Percentiles rank a stretch among this genome's conserved stretches.
These are phyloP conservation scores for Testicularia cyperi DNA, from an alignment of 1,284 basidiomycete species.

Conservation along the genomic window DNA sequence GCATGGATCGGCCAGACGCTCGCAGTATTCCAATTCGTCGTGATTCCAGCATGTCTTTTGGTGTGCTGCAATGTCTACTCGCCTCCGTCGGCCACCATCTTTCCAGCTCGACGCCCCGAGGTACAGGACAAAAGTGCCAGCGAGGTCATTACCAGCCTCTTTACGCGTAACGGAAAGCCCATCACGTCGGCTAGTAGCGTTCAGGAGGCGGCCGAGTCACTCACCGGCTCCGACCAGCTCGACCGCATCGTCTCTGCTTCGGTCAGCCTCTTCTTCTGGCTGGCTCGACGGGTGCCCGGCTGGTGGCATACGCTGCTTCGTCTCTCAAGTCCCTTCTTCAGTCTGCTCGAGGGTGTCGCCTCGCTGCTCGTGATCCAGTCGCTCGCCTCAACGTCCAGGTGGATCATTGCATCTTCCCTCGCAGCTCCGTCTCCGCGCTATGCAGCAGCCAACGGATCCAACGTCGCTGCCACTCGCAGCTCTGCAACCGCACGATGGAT, in stretches of 20 bases:
- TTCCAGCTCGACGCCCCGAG: conserved; percentile 17
- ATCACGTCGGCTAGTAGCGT: too few relatives aligned
- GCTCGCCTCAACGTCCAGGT: conserved; percentile 47
- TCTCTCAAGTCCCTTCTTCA: conserved; percentile 53
- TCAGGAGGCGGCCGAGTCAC: too few relatives aligned
- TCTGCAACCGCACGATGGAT: conserved; percentile 19
- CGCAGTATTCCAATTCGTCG: conserved; percentile 53
- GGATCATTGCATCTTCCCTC: conserved; percentile 67
- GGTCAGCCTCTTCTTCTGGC: conserved; percentile 40
- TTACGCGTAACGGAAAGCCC: too few relatives aligned
- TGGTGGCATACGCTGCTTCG: conserved; percentile 55
- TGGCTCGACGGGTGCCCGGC: conserved; percentile 43
- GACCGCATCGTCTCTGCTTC: conserved; percentile 16
- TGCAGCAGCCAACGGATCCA: conserved; percentile 68
- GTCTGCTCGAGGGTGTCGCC: conserved; percentile 57
- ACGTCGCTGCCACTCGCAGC: neutral
- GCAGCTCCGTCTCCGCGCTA: conserved; percentile 70
- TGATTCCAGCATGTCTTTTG: conserved; percentile 52
- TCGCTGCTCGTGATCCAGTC: conserved; percentile 57
- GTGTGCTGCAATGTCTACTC: conserved; percentile 56
- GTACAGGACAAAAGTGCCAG: conserved; percentile 10
- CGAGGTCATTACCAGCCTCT: conserved; percentile 24
- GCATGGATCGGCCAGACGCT: conserved; percentile 45
- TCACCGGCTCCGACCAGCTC: conserved; percentile 15
- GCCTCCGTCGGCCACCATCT: conserved; percentile 43